phyloP scores from a whole-genome alignment of 129 eudicot genomes.

The Tagetes patula region DNA sequence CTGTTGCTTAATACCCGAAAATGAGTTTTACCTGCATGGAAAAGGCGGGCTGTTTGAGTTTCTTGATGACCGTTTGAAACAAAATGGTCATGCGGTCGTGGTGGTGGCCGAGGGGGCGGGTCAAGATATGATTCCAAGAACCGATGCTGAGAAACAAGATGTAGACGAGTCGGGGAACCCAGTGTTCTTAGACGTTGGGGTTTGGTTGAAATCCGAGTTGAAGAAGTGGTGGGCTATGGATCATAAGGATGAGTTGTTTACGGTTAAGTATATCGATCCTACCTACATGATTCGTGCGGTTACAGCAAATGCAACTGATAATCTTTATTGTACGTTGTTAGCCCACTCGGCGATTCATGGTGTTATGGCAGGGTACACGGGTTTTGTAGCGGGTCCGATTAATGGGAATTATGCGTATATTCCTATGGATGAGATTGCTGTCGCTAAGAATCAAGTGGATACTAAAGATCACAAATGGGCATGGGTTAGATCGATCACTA shows the following conservation, averaged over 20 bases:
- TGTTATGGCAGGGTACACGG: constrained; percentile 85
- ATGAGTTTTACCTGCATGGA: constrained; percentile 64
- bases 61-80: constrained; percentile 48
- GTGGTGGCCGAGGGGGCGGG: constrained; percentile 96
- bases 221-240: constrained; percentile 75
- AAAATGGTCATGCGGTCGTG: constrained; percentile 67
- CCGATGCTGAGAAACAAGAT: constrained; percentile 42
- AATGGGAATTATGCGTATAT: constrained; percentile 79
- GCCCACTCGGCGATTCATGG: constrained; percentile 90
- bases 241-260: constrained; percentile 53
- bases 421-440: constrained; percentile 64
- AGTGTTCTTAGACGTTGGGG: constrained; percentile 74
- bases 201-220: constrained; percentile 74
- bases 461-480: constrained; percentile 75
- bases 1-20: constrained; percentile 82
- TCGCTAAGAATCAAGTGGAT: constrained; percentile 52
- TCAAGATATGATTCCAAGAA: constrained; percentile 61
- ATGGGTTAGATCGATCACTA: constrained; percentile 71
- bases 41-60: constrained; percentile 79
- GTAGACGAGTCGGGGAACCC: constrained; percentile 85
- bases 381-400: constrained; percentile 71
- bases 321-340: constrained; percentile 63
- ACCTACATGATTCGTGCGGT: constrained; percentile 83
- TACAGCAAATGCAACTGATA: constrained; percentile 73
- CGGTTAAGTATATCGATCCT: constrained; percentile 82